phyloP scores from a whole-genome alignment of 306 rosid genomes.

The Acacia confusa region DNA sequence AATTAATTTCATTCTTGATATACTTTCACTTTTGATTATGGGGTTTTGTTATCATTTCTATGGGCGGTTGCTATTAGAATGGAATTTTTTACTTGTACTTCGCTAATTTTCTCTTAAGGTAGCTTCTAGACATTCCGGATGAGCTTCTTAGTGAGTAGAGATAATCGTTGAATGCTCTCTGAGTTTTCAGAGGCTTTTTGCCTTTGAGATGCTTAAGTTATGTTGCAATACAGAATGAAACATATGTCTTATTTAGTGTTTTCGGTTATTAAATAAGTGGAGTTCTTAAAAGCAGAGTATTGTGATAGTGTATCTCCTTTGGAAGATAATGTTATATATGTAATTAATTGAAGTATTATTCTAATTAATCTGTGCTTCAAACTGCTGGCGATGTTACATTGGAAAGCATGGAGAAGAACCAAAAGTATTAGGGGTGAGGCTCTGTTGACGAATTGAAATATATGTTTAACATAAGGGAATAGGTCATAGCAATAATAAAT shows the following conservation, averaged over 20 bases:
- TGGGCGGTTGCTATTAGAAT: not conserved
- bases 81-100: conserved; percentile 12
- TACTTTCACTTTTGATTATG: not conserved
- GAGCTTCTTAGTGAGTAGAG: conserved; percentile 4
- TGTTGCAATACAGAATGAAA: conserved; percentile 14
- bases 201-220: conserved; percentile 4
- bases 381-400: conserved; percentile 18
- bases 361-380: conserved; percentile 1
- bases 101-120: not conserved
- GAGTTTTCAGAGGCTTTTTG: not conserved
- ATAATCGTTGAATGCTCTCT: conserved; percentile 11
- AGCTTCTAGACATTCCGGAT: not conserved
- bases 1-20: not conserved
- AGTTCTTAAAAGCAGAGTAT: not conserved
- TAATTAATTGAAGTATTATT: not conserved
- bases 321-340: not conserved
- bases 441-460: conserved; percentile 22
- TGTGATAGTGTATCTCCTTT: conserved; percentile 8
- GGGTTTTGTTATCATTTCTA: not conserved
- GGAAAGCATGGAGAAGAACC: not conserved
- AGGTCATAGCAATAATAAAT: conserved; percentile 19
- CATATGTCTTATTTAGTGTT: conserved; percentile 1
- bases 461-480: conserved; percentile 15
- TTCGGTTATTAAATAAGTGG: not conserved
- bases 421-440: conserved; percentile 2